Evolutionary conservation across 148 eudicot genomes (phyloP).

Genomic region (Vaccinium myrtillus): DNA sequence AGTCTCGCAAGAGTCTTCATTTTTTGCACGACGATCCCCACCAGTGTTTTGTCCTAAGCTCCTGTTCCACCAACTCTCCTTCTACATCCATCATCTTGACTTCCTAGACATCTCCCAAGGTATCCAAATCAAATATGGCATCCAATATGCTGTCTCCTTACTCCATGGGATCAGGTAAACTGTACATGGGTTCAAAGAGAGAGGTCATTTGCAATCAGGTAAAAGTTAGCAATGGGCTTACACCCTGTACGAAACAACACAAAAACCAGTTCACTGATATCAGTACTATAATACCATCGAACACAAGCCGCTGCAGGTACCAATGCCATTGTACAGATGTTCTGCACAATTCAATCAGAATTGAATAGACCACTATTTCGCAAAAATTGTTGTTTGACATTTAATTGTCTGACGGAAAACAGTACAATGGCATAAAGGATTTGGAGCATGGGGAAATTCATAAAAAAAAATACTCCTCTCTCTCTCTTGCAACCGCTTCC

Average conservation of each 20-base stretch:
- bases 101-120: slow-evolving; percentile 53
- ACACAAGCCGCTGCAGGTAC: neutral
- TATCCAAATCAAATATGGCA: slow-evolving; percentile 47
- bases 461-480: no score
- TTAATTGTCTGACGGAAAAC: neutral
- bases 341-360: neutral
- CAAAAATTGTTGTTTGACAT: neutral
- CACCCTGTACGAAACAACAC: neutral
- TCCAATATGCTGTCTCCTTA: slow-evolving; percentile 53
- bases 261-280: neutral
- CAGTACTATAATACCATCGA: neutral
- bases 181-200: slow-evolving; percentile 16
- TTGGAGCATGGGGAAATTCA: neutral
- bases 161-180: slow-evolving; percentile 48
- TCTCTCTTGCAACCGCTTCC: no score
- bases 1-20: slow-evolving; percentile 20
- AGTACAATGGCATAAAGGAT: neutral
- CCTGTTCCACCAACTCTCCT: slow-evolving; percentile 59
- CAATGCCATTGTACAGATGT: neutral
- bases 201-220: neutral
- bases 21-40: slow-evolving; percentile 23
- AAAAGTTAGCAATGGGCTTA: neutral
- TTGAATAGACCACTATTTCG: neutral
- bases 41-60: slow-evolving; percentile 23
- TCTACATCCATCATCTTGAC: slow-evolving; percentile 80